These are phyloP conservation scores for Xylariaceae sp. DNA, from an alignment of 2,329 filamentous ascomycete species.

Conservation along the genomic window DNA sequence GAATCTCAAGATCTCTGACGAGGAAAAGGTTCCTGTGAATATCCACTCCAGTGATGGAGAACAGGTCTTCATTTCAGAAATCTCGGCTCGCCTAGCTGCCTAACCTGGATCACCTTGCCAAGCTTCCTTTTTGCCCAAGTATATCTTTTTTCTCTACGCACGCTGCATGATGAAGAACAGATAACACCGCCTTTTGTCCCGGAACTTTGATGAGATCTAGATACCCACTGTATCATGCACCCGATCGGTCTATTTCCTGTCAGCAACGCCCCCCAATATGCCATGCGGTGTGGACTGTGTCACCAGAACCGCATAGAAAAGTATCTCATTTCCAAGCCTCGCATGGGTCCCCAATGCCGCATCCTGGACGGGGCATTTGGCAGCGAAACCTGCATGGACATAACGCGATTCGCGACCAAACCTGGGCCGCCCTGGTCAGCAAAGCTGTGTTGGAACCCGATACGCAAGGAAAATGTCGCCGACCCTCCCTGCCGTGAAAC, in stretches of 20 bases:
- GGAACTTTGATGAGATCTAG: slow-evolving; percentile 1
- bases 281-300: slow-evolving; percentile 3
- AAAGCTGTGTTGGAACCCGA: not conserved
- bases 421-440: not conserved
- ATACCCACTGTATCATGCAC: not conserved
- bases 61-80: not conserved
- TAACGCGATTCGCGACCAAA: not conserved
- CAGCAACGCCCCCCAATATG: slow-evolving; percentile 4
- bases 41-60: not conserved
- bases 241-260: not conserved
- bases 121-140: not conserved
- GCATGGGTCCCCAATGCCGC: not conserved
- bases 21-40: not conserved
- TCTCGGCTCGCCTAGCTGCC: no score
- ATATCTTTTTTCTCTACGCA: not conserved
- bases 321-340: not conserved
- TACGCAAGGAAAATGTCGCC: not conserved
- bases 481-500: slow-evolving; percentile 14
- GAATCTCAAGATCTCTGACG: not conserved
- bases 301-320: slow-evolving; percentile 2
- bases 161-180: not conserved
- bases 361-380: not conserved
- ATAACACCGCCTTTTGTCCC: not conserved
- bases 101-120: not conserved
- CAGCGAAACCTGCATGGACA: slow-evolving; percentile 4